phyloP scores from a whole-genome alignment of 2,329 filamentous ascomycete genomes.

The Colletotrichum endophyticum region DNA sequence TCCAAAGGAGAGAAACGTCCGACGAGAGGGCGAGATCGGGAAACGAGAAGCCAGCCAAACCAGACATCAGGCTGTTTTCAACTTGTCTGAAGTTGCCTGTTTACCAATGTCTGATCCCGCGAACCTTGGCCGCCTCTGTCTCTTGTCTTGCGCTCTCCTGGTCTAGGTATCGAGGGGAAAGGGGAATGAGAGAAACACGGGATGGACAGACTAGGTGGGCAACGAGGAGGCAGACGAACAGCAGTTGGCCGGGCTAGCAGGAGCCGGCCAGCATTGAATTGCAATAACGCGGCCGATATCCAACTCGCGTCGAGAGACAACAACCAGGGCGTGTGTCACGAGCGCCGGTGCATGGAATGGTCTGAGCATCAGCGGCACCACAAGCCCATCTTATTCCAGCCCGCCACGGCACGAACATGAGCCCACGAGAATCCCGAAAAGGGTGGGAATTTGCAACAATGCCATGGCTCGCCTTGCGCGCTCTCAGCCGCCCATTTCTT shows the following conservation, averaged over 20 bases:
- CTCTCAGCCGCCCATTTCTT: neutral
- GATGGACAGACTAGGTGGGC: neutral
- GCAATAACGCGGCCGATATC: neutral
- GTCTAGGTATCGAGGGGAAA: neutral
- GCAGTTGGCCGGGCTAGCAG: neutral
- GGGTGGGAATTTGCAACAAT: neutral
- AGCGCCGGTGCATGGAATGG: neutral
- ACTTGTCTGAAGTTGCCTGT: constrained; percentile 1
- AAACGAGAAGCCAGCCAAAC: neutral
- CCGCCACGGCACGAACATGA: neutral
- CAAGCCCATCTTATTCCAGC: neutral
- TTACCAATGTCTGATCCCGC: neutral
- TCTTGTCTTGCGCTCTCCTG: neutral
- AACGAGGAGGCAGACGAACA: neutral
- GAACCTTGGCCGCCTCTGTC: neutral
- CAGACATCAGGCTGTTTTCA: constrained; percentile 4
- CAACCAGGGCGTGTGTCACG: neutral
- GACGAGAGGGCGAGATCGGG: neutral
- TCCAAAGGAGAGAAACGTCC: neutral
- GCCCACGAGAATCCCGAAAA: neutral
- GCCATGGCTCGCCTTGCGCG: neutral
- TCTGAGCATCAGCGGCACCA: constrained; percentile 18
- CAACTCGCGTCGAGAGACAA: neutral
- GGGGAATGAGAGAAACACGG: neutral
- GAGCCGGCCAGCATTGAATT: neutral